Evolutionary conservation across 1,139 yeast species (phyloP).

Genomic region (Diutina mesorugosa): DNA sequence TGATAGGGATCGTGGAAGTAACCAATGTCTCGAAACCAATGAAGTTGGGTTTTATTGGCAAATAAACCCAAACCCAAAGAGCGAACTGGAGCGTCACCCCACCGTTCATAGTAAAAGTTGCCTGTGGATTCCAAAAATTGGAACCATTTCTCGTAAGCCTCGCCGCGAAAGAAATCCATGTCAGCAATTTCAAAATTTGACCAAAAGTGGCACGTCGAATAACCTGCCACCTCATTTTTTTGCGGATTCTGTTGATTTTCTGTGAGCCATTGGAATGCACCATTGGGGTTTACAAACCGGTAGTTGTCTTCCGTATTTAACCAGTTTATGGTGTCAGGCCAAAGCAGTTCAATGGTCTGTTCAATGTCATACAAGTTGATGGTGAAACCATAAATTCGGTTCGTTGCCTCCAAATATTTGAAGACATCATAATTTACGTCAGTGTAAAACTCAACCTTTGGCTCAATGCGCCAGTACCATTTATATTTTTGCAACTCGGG

Average conservation of each 20-base stretch:
- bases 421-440: constrained; percentile 66
- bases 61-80: constrained; percentile 64
- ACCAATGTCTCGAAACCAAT: constrained; percentile 86
- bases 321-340: constrained; percentile 58
- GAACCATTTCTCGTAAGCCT: constrained; percentile 55
- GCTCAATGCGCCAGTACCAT: constrained; percentile 77
- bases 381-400: constrained; percentile 59
- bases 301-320: constrained; percentile 44
- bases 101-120: constrained; percentile 74
- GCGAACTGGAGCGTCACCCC: constrained; percentile 93
- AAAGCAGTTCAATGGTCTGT: constrained; percentile 44
- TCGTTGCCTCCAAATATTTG: constrained; percentile 54
- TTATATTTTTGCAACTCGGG: constrained; percentile 40
- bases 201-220: constrained; percentile 85
- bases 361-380: constrained; percentile 58
- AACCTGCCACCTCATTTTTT: constrained; percentile 44
- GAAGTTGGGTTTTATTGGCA: constrained; percentile 55
- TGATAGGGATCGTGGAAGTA: constrained; percentile 63
- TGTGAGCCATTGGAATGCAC: constrained; percentile 62
- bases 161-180: constrained; percentile 62
- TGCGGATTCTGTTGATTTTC: constrained; percentile 51
- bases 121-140: constrained; percentile 54
- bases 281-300: constrained; percentile 41
- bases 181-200: constrained; percentile 76
- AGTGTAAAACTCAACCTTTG: constrained; percentile 55